Conservation (phyloP, 305 asterid genomes). For the Fraxinus platypoda region DNA sequence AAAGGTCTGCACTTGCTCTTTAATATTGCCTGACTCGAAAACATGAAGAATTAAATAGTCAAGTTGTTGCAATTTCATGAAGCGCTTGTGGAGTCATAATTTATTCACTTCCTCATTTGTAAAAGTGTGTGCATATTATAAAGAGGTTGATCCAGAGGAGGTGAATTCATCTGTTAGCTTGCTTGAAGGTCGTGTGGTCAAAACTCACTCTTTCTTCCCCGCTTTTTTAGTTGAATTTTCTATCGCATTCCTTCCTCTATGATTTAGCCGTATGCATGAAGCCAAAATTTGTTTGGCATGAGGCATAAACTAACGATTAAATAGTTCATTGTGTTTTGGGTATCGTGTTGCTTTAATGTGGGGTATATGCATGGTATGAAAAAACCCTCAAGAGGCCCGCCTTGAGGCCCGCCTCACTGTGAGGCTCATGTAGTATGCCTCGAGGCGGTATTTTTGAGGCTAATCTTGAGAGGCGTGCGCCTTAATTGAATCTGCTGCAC, state of each 20-base stretch:
- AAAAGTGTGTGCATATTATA: constrained; percentile 10
- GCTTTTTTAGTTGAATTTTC: background rate
- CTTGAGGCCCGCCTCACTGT: no score
- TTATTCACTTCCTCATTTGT: background rate
- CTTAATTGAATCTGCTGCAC: no score
- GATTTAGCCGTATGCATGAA: background rate
- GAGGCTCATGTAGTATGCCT: no score
- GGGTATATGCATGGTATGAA: no score
- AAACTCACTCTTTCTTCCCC: background rate
- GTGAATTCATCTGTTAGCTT: background rate
- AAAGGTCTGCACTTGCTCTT: constrained; percentile 47
- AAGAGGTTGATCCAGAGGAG: background rate
- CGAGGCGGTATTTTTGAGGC: no score
- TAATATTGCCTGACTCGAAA: constrained; percentile 4
- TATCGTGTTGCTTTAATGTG: background rate
- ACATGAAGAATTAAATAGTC: background rate
- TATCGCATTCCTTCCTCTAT: background rate
- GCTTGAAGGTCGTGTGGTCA: background rate
- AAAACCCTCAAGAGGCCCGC: no score
- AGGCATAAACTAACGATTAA: constrained; percentile 2
- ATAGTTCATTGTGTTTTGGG: background rate
- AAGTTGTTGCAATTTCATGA: background rate
- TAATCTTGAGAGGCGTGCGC: no score
- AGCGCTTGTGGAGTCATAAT: constrained; percentile 10
- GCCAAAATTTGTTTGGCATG: background rate